Evolutionary conservation across 345 rosid genomes (phyloP), one percentile per base, ranked within the genome.

Genomic region (Eucalyptus marginata): DNA sequence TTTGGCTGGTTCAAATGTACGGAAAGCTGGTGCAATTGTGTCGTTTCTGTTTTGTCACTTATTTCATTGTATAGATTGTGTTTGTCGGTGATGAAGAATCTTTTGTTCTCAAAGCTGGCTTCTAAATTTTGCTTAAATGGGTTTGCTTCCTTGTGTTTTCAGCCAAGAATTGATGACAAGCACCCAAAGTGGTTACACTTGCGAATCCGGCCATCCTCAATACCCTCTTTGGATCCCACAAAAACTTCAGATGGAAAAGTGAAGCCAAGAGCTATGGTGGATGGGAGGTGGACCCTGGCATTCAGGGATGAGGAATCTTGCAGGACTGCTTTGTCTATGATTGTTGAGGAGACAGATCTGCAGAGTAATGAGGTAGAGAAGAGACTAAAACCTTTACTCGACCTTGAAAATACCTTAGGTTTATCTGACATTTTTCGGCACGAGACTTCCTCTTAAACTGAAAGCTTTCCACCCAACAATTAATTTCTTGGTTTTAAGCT

Each of bases 211-310:
- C 99, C 99, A 64, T 95, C 96, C 29, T 88, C 94, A 25, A 89
- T 97, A 90, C 96, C 97, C 24, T 93, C 92, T 84, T 80, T 90
- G 88, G 96, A 95, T 91, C 94, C 97, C 86, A 90, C 93, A 71
- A 96, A 93, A 93, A 86, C 93, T 71, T 91, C 89, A 49, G 88
- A 88, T 66, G 92, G 92, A 66, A 95, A 91, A 90, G 87, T 87
- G 15, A 94, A 92, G 92, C 64, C 95, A n/a, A 98, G 94, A 93
- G 89, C 95, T 89, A 89, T 96, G 85, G 97, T 97, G 31, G 99
- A 98, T 84, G 99, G 99, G 80, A 95, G 97, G 95, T 98, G 99
- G 99, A 96, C 96, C 86, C 90, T 98, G 86, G 98, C 99, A 87
- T 98, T 98, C 93, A 92, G 94, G 89, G 96, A 94, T 76, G 97